These are phyloP conservation scores for Lepidium campestre DNA, from an alignment of 441 rosid species.

Conservation along the genomic window DNA sequence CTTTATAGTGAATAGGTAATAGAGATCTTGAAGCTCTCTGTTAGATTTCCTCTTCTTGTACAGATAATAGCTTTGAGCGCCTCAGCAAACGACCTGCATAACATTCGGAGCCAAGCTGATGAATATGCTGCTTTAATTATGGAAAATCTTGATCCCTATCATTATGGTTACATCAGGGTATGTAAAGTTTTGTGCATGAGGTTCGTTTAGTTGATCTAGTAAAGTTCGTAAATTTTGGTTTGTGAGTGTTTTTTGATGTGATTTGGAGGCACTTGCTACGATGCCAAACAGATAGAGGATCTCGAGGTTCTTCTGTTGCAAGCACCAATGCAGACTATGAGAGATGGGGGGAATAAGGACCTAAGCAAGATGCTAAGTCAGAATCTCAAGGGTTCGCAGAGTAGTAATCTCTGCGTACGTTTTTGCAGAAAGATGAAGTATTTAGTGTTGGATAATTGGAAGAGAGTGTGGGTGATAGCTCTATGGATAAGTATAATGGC, in stretches of 20 bases:
- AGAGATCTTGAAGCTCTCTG: background rate
- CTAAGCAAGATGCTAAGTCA: conserved; percentile 50
- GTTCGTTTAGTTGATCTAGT: conserved; percentile 10
- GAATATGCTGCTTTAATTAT: conserved; percentile 53
- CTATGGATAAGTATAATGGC: conserved; percentile 44
- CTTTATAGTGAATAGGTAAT: background rate
- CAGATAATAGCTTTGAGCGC: conserved; percentile 50
- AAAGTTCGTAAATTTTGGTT: background rate
- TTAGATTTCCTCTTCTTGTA: background rate
- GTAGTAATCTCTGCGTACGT: conserved; percentile 27
- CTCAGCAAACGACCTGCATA: conserved; percentile 41
- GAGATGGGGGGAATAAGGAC: conserved; percentile 31
- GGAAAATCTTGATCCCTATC: conserved; percentile 47
- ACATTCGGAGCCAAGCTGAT: conserved; percentile 34
- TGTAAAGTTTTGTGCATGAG: conserved; percentile 18
- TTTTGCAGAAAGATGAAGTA: conserved; percentile 28
- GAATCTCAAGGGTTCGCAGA: conserved; percentile 38
- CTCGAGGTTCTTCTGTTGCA: conserved; percentile 41
- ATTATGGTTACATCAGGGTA: conserved; percentile 46
- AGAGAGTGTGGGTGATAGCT: conserved; percentile 54
- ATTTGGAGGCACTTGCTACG: conserved; percentile 19
- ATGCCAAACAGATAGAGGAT: conserved; percentile 35
- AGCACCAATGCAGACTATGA: conserved; percentile 27
- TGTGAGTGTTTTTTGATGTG: conserved; percentile 21
- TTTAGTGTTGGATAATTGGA: conserved; percentile 53